A percentile compares a stretch with the other conserved stretches of the same genome.
Evolutionary conservation across 768 basidiomycete species (phyloP).

Genomic region (Paxillus rubicundulus): DNA sequence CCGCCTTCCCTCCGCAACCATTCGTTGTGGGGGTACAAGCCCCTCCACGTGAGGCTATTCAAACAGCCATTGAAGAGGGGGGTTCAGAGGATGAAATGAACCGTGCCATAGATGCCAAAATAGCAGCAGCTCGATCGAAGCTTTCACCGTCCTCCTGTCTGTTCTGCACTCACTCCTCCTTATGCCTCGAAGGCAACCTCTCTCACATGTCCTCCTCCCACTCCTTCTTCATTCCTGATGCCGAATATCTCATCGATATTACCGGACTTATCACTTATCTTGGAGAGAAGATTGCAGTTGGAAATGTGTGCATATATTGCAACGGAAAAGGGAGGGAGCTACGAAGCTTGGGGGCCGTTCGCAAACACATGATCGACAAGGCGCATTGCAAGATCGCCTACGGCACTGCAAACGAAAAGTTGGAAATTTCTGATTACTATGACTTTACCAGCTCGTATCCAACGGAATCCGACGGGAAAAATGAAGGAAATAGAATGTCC

Average conservation of each 20-base stretch:
- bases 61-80: constrained; percentile 34
- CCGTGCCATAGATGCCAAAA: constrained; percentile 68
- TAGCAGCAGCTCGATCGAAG: constrained; percentile 64
- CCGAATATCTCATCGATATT: constrained; percentile 83
- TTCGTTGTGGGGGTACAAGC: neutral
- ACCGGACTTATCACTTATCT: constrained; percentile 81
- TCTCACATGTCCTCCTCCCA: constrained; percentile 85
- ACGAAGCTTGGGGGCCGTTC: constrained; percentile 78
- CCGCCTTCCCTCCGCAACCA: constrained; percentile 8
- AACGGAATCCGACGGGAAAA: constrained; percentile 31
- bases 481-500: constrained; percentile 27
- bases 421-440: constrained; percentile 91
- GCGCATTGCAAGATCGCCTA: constrained; percentile 96
- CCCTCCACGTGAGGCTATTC: constrained; percentile 12
- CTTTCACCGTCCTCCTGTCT: constrained; percentile 72
- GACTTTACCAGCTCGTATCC: constrained; percentile 87
- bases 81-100: constrained; percentile 47
- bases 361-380: constrained; percentile 96
- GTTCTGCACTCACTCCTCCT: constrained; percentile 65
- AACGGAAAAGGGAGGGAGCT: constrained; percentile 81
- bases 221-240: constrained; percentile 96
- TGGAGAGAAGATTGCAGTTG: constrained; percentile 91
- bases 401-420: constrained; percentile 71
- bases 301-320: constrained; percentile 91
- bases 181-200: constrained; percentile 62